Base-by-base conservation (phyloP, 1,284 basidiomycete species). In the Rhodotorula mucilaginosa region DNA sequence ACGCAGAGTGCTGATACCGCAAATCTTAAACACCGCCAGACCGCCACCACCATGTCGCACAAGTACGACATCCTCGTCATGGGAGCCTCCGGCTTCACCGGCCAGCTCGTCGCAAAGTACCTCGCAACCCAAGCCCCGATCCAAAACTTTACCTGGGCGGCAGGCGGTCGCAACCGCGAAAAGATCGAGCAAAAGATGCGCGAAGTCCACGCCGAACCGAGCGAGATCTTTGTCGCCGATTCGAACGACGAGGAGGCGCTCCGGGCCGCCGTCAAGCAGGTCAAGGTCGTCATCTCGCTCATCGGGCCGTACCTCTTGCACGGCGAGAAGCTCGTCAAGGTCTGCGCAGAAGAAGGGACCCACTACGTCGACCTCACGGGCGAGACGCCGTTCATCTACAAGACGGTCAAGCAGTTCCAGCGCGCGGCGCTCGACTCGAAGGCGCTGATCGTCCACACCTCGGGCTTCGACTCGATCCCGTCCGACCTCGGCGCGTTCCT, bases 211-310 rank as follows among this genome's bases (percentile, higher is more conserved):
- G 73, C 65, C 26, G 60, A 68, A 29, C 62, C 64, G 18, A 29
- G 49, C 16, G 68, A 56, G n/a, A 56, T 71, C 52, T 46, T 77
- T 51, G 65, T 74, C 29, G 77, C 74, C 21, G 77, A 78, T 26
- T 69, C 76, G 46, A 60, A 34, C 4, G 71, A 76, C 52, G 72
- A 72, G 44, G 74, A 65, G 44, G 90, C 88, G 4, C 84, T 98
- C 60, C 85, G 88, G 78, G 82, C 80, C 61, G 91, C 93, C 76
- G 88, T 95, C 64, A 82, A 80, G 66, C 84, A 87, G 75, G 70
- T 72, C 46, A 74, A 74, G 58, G 66, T 76, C 29, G 71, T 78
- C 65, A 72, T 75, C 49, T 72, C 74, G 12, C 71, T 77, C 19
- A 66, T 74, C 56, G 77, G 77, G 4, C 77, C 77, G 0, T 78